phyloP scores from a whole-genome alignment of 2,329 filamentous ascomycete species.

The Penicillium corylophilum region DNA sequence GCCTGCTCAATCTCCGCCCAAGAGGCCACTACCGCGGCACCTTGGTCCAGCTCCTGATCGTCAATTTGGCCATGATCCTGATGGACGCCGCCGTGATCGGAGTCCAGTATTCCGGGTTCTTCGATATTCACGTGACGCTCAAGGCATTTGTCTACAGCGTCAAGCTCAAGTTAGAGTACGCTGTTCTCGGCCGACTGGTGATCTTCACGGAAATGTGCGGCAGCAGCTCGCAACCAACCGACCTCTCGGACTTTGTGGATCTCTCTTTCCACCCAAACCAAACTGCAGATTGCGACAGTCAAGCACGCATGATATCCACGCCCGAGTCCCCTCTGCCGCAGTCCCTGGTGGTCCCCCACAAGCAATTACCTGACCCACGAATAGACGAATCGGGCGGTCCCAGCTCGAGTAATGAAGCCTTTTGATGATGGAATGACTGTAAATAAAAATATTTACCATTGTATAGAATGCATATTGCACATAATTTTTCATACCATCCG shows the following conservation, averaged over 20 bases:
- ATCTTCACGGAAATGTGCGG: conserved; percentile 19
- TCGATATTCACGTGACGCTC: conserved; percentile 45
- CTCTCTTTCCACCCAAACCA: conserved; percentile 16
- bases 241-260: conserved; percentile 26
- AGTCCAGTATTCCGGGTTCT: conserved; percentile 42
- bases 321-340: conserved; percentile 3
- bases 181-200: conserved; percentile 44
- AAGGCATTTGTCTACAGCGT: conserved; percentile 49
- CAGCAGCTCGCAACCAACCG: conserved; percentile 18
- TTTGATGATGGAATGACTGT: conserved; percentile 9
- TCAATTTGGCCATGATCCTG: conserved; percentile 48
- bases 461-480: not conserved
- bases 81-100: conserved; percentile 46
- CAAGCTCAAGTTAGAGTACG: conserved; percentile 50
- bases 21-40: conserved; percentile 39
- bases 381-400: conserved; percentile 4
- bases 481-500: not conserved
- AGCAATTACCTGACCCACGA: conserved; percentile 15
- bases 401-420: conserved; percentile 5
- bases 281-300: conserved; percentile 17
- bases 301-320: conserved; percentile 5
- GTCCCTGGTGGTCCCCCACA: conserved; percentile 7
- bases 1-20: conserved; percentile 47
- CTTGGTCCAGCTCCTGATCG: conserved; percentile 47
- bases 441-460: conserved; percentile 10